Evolutionary conservation across 202 grass and related monocot genomes (phyloP).

Genomic region (Dendrocalamus latiflorus): DNA sequence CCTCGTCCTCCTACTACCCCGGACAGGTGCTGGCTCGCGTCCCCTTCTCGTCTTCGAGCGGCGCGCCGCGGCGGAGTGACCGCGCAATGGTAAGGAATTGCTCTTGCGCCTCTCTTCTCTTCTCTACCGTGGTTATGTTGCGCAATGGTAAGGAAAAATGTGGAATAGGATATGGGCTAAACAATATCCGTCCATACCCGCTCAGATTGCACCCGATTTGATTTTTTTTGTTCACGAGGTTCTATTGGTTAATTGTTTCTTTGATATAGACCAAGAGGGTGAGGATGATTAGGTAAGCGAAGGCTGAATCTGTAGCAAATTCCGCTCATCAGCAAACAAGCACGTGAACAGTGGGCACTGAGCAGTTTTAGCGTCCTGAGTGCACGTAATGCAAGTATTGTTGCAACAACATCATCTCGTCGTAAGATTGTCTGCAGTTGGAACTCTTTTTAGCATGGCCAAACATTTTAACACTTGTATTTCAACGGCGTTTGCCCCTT

Average conservation of each 20-base stretch:
- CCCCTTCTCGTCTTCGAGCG: not conserved
- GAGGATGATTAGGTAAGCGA: not conserved
- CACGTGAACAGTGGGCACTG: not conserved
- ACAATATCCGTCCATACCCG: too few species aligned
- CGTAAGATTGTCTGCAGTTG: not conserved
- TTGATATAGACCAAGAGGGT: too few species aligned
- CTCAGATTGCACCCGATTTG: not conserved
- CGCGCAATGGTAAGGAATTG: slow-evolving; percentile 16
- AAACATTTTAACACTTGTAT: not conserved
- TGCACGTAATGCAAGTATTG: not conserved
- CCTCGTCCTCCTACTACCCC: too few species aligned
- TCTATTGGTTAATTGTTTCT: too few species aligned
- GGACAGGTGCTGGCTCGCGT: not conserved
- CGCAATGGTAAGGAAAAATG: not conserved
- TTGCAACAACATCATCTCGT: not conserved
- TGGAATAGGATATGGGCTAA: too few species aligned
- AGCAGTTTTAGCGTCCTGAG: not conserved
- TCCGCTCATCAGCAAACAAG: too few species aligned
- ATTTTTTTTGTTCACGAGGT: not conserved
- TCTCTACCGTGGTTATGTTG: not conserved
- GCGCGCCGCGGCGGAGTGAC: not conserved
- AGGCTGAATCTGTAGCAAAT: not conserved
- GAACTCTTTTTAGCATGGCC: not conserved
- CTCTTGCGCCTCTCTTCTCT: not conserved
- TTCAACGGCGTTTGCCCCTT: not conserved